These are phyloP conservation scores for Pichia sporocuriosa DNA, from an alignment of 805 yeast species.

Conservation along the genomic window DNA sequence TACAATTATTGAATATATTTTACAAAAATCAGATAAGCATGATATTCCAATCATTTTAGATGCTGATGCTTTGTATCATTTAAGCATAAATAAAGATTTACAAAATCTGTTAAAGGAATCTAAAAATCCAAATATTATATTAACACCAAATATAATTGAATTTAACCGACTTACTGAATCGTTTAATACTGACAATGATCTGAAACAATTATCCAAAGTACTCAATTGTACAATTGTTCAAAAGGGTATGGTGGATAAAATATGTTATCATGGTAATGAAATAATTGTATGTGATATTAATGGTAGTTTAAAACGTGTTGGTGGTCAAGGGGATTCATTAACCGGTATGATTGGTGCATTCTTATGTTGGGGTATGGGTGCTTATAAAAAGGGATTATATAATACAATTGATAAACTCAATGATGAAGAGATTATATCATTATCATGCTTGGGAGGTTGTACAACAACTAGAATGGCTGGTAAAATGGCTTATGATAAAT, in stretches of 20 bases:
- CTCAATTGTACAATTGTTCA: constrained; percentile 58
- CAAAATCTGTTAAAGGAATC: constrained; percentile 24
- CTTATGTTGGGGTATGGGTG: constrained; percentile 67
- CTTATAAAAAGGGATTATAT: constrained; percentile 53
- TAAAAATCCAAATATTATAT: constrained; percentile 52
- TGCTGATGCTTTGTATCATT: constrained; percentile 78
- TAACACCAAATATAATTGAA: constrained; percentile 90
- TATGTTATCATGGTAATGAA: constrained; percentile 41
- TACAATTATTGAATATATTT: background rate
- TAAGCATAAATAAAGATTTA: constrained; percentile 51
- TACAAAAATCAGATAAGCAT: constrained; percentile 47
- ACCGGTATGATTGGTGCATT: constrained; percentile 82
- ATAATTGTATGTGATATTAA: constrained; percentile 35
- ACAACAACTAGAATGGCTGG: constrained; percentile 61
- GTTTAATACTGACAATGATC: constrained; percentile 8
- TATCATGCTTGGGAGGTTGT: constrained; percentile 71
- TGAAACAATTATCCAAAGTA: constrained; percentile 37
- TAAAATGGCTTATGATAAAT: constrained; percentile 51
- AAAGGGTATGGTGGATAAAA: constrained; percentile 65
- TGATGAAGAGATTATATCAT: constrained; percentile 29
- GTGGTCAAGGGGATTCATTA: constrained; percentile 95
- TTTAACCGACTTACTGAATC: constrained; percentile 55
- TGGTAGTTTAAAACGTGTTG: constrained; percentile 79
- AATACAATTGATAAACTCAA: constrained; percentile 26
- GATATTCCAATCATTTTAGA: constrained; percentile 72